A percentile compares a stretch with the other conserved stretches of the same genome.
Evolutionary conservation across 179 eudicot species (phyloP).

Genomic region (Sideroxylon spinosum): DNA sequence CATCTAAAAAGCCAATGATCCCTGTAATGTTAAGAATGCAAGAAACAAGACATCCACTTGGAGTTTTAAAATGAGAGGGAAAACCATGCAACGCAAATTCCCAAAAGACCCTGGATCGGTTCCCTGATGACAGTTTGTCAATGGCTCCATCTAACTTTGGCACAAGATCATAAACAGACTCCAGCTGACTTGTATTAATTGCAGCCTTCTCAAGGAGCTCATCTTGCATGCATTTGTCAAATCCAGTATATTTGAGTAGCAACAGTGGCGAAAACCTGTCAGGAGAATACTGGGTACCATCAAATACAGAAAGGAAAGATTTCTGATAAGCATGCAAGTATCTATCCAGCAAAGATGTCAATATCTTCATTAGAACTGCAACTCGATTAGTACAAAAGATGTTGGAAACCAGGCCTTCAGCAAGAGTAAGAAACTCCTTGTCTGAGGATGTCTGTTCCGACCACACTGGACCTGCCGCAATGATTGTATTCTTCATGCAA

Average conservation of each 20-base stretch:
- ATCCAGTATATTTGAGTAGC: slow-evolving; percentile 65
- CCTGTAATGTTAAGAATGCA: slow-evolving; percentile 64
- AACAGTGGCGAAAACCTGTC: slow-evolving; percentile 44
- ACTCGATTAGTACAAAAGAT: slow-evolving; percentile 45
- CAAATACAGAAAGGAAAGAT: slow-evolving; percentile 53
- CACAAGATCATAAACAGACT: slow-evolving; percentile 51
- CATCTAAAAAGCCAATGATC: slow-evolving; percentile 48
- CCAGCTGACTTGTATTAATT: slow-evolving; percentile 35
- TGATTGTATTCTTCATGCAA: slow-evolving; percentile 38
- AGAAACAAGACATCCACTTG: slow-evolving; percentile 63
- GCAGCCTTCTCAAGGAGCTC: slow-evolving; percentile 49
- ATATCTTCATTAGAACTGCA: slow-evolving; percentile 37
- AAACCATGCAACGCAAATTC: slow-evolving; percentile 85
- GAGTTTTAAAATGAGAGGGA: slow-evolving; percentile 56
- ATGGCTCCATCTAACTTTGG: slow-evolving; percentile 44
- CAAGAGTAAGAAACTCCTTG: slow-evolving; percentile 46
- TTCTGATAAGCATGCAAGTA: slow-evolving; percentile 52
- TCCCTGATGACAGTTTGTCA: slow-evolving; percentile 54
- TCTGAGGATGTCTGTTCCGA: slow-evolving; percentile 47
- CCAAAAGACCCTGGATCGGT: slow-evolving; percentile 44
- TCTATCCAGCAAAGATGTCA: slow-evolving; percentile 58
- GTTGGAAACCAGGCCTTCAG: slow-evolving; percentile 43
- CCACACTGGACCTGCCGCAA: slow-evolving; percentile 29
- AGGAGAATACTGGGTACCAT: slow-evolving; percentile 28
- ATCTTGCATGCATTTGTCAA: slow-evolving; percentile 54